Conservation (phyloP, 805 yeast genomes). For the Wickerhamomyces mucosus region DNA sequence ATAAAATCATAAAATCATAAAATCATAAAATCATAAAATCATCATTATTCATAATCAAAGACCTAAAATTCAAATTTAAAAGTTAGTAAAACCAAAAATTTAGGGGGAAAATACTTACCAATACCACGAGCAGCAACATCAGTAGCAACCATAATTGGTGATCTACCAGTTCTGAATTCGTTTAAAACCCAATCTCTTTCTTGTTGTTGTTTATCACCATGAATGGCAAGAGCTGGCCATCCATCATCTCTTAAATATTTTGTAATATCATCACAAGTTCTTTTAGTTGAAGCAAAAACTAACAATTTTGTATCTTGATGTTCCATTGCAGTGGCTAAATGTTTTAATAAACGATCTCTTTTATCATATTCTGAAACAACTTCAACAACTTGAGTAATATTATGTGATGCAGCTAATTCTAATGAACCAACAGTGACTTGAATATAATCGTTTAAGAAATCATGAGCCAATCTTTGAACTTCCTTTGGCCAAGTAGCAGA, state of each 20-base stretch:
- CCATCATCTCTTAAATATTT: conserved; percentile 89
- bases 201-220: conserved; percentile 95
- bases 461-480: conserved; percentile 87
- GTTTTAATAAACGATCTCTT: conserved; percentile 80
- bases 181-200: conserved; percentile 98
- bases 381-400: conserved; percentile 87
- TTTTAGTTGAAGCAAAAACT: conserved; percentile 93
- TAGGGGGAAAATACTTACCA: conserved; percentile 57
- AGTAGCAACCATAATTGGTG: conserved; percentile 97
- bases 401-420: conserved; percentile 94
- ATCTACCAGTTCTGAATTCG: conserved; percentile 86
- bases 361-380: conserved; percentile 88
- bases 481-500: conserved; percentile 99
- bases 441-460: conserved; percentile 84
- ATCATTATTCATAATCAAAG: conserved; percentile 14
- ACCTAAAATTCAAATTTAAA: conserved; percentile 16
- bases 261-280: conserved; percentile 95
- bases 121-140: conserved; percentile 99
- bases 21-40: too few species aligned
- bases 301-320: conserved; percentile 61
- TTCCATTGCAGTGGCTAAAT: conserved; percentile 70
- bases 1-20: too few species aligned
- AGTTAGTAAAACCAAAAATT: conserved; percentile 2
- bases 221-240: conserved; percentile 98
- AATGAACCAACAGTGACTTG: conserved; percentile 96